These are phyloP conservation scores for Rhazya stricta DNA, from an alignment of 257 asterid genomes.

Conservation along the genomic window DNA sequence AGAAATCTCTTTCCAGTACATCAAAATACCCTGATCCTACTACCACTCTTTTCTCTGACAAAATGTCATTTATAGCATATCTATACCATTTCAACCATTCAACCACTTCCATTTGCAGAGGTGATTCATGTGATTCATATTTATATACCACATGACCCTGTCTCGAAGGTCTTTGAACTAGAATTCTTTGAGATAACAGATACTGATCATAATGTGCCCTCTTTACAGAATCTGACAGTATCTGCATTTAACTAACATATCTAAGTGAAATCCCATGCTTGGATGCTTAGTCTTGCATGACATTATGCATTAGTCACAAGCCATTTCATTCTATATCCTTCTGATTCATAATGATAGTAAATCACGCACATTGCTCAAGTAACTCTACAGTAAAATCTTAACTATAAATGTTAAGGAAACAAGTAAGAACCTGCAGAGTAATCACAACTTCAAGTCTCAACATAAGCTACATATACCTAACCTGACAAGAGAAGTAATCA, in stretches of 20 bases:
- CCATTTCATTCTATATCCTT: too few relatives aligned
- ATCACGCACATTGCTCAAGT: neutral
- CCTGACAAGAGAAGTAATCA: neutral
- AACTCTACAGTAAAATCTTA: neutral
- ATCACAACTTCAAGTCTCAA: neutral
- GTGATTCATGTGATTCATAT: constrained; percentile 33
- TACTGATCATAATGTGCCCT: constrained; percentile 78
- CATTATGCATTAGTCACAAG: neutral
- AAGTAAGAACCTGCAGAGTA: neutral
- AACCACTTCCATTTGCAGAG: constrained; percentile 78
- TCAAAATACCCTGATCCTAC: constrained; percentile 85
- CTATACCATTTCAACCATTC: constrained; percentile 96
- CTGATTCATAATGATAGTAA: neutral
- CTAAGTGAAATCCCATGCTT: neutral
- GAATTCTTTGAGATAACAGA: constrained; percentile 45
- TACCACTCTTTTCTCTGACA: constrained; percentile 75
- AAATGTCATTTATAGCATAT: constrained; percentile 59
- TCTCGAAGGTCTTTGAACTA: constrained; percentile 31
- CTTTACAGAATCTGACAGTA: constrained; percentile 73
- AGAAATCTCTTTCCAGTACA: constrained; percentile 68
- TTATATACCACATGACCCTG: constrained; percentile 43
- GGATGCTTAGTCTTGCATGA: neutral
- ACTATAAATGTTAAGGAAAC: neutral
- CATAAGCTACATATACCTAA: neutral
- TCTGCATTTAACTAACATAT: constrained; percentile 45